phyloP scores from a whole-genome alignment of 2,329 filamentous ascomycete genomes.

The Dendrostoma leiphaemia region DNA sequence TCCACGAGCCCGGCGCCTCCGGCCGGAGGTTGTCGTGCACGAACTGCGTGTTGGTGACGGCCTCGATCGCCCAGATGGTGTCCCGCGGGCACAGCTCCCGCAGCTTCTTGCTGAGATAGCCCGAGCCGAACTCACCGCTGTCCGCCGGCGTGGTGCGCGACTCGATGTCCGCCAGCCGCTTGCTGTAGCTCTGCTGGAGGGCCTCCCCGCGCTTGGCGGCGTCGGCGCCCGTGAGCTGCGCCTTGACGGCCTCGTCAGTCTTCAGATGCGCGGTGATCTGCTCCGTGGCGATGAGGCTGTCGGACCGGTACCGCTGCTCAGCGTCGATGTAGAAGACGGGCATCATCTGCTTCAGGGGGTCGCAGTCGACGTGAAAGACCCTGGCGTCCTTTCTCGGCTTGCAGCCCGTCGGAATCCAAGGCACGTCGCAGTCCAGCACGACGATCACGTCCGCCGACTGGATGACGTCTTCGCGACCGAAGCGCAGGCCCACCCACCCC shows the following conservation, averaged over 20 bases:
- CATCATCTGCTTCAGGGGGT: slow-evolving; percentile 69
- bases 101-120: slow-evolving; percentile 37
- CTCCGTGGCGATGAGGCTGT: slow-evolving; percentile 61
- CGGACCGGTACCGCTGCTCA: slow-evolving; percentile 63
- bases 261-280: slow-evolving; percentile 67
- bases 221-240: slow-evolving; percentile 36
- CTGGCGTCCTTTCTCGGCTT: slow-evolving; percentile 50
- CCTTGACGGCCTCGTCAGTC: slow-evolving; percentile 38
- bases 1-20: slow-evolving; percentile 49
- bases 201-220: slow-evolving; percentile 46
- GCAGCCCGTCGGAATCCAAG: slow-evolving; percentile 83
- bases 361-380: slow-evolving; percentile 64
- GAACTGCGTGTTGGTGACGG: slow-evolving; percentile 66
- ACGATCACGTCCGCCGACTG: slow-evolving; percentile 79
- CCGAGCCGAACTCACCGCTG: slow-evolving; percentile 61
- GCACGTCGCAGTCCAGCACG: slow-evolving; percentile 85
- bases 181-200: slow-evolving; percentile 56
- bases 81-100: slow-evolving; percentile 37
- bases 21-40: slow-evolving; percentile 68
- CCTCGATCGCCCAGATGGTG: slow-evolving; percentile 72
- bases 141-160: slow-evolving; percentile 54
- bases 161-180: slow-evolving; percentile 59
- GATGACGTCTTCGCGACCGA: slow-evolving; percentile 71
- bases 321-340: slow-evolving; percentile 71
- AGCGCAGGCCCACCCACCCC: slow-evolving; percentile 68